A percentile compares a stretch with the other conserved stretches of the same genome.
phyloP scores from a whole-genome alignment of 305 asterid genomes.

The Fraxinus ornus region DNA sequence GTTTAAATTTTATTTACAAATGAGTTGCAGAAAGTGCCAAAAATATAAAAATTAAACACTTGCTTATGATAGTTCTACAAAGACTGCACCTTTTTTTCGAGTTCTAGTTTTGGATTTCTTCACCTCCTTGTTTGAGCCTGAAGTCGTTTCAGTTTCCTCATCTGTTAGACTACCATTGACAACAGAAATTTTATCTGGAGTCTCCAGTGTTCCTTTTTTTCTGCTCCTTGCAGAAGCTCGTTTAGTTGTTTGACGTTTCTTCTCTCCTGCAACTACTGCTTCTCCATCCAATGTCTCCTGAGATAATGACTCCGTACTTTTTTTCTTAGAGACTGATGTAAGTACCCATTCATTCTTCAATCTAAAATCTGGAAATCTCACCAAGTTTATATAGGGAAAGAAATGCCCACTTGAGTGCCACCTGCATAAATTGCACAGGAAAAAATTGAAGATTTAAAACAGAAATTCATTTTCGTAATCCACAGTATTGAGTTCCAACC shows the following conservation, averaged over 20 bases:
- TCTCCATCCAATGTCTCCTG: slow-evolving; percentile 51
- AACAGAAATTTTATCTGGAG: slow-evolving; percentile 39
- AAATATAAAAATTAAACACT: not conserved
- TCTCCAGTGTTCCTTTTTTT: slow-evolving; percentile 41
- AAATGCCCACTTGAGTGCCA: slow-evolving; percentile 47
- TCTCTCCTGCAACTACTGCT: slow-evolving; percentile 42
- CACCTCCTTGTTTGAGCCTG: slow-evolving; percentile 35
- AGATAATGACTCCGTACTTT: slow-evolving; percentile 30
- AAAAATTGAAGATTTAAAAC: not conserved
- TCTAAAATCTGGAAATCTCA: slow-evolving; percentile 47
- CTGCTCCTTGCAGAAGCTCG: slow-evolving; percentile 33
- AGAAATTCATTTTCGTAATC: not conserved
- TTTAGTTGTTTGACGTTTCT: not conserved
- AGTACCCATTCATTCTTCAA: slow-evolving; percentile 40
- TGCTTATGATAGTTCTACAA: slow-evolving; percentile 1
- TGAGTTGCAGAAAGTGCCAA: slow-evolving; percentile 7
- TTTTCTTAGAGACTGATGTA: slow-evolving; percentile 48
- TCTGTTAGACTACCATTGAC: slow-evolving; percentile 31
- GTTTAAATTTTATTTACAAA: slow-evolving; percentile 4
- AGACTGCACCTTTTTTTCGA: slow-evolving; percentile 48
- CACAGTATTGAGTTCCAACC: not conserved
- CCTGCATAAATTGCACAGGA: slow-evolving; percentile 46
- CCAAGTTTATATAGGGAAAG: slow-evolving; percentile 37
- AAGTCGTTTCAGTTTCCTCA: slow-evolving; percentile 39
- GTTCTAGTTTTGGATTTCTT: slow-evolving; percentile 45